Base-by-base conservation (phyloP, 139 green algal genomes). In the Chlamydomonas applanata region DNA sequence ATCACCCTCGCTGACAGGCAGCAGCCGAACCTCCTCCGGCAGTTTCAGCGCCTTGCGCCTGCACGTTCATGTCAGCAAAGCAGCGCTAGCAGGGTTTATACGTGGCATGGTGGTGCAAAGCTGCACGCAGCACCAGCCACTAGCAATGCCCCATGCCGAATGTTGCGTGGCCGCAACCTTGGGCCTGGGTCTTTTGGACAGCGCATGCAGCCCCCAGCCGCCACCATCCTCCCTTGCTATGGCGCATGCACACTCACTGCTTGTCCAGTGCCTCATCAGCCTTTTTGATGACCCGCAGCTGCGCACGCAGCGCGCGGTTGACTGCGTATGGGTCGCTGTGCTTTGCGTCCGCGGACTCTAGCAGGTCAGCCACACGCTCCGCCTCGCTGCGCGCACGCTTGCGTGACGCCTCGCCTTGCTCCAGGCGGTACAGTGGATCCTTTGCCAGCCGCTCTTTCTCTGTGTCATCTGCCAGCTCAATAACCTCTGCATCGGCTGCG, bases 21-120 rank as follows among this genome's bases (percentile, higher is more conserved):
- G 70, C 33, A 77, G 63, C 13, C 16, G 1, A 1, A 97, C 79
- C 0, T 71, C 61, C 3, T 88, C 76, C 4, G 83, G 63, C 53
- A 97, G 79, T 16, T 88, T 85, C 63, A 96, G 80, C 45, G 52
- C 64, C 22, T 74, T 71, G 20, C 85, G 85, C 57, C 74, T 88
- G 77, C 19, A 54, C 13, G 49, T 0, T 19, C 4, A 24, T 35
- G 34, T 7, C 40, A 49, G 20, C 45, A 32, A 73, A 22, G 65
- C 16, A 52, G 4, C 20, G 2, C 30, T 30, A 5, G 4, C 24
- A 69, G 33, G 20, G 40, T n/a, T n/a, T n/a, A n/a, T n/a, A n/a
- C n/a, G n/a, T n/a, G n/a, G n/a, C n/a, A n/a, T n/a, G n/a, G n/a
- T n/a, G n/a, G n/a, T n/a, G n/a, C n/a, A n/a, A n/a, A n/a, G n/a